These are phyloP conservation scores for Zoysia matrella DNA, from an alignment of 202 grass and related monocot species.

Conservation along the genomic window DNA sequence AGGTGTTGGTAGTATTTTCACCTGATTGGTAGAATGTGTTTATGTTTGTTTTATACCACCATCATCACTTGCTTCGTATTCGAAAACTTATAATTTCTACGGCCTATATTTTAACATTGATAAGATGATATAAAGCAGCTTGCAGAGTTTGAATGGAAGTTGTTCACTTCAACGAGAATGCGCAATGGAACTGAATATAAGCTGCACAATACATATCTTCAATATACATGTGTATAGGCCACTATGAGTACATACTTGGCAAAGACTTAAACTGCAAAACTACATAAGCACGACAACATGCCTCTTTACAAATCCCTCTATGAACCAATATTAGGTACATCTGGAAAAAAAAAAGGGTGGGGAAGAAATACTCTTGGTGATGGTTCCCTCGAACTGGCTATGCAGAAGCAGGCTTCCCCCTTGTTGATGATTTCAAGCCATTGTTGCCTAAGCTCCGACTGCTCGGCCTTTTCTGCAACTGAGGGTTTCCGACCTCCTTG, in stretches of 20 bases:
- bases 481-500: constrained; percentile 48
- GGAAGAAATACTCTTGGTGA: neutral
- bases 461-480: constrained; percentile 34
- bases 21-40: neutral
- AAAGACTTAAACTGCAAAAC: constrained; percentile 27
- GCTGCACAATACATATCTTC: constrained; percentile 5
- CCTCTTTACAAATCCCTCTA: constrained; percentile 54
- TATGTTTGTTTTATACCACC: neutral
- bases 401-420: constrained; percentile 23
- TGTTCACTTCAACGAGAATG: constrained; percentile 30
- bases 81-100: neutral
- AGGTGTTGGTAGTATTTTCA: neutral
- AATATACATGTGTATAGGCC: neutral
- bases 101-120: neutral
- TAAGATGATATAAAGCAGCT: neutral
- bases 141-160: neutral
- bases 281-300: constrained; percentile 23
- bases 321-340: constrained; percentile 27
- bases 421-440: neutral
- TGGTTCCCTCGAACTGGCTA: constrained; percentile 28
- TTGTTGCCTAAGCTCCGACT: constrained; percentile 13
- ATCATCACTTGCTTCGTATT: neutral
- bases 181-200: constrained; percentile 11
- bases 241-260: constrained; percentile 18
- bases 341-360: neutral